These are phyloP conservation scores for Bolboschoenus planiculmis DNA, from an alignment of 176 grass and related monocot genomes.

Conservation along the genomic window DNA sequence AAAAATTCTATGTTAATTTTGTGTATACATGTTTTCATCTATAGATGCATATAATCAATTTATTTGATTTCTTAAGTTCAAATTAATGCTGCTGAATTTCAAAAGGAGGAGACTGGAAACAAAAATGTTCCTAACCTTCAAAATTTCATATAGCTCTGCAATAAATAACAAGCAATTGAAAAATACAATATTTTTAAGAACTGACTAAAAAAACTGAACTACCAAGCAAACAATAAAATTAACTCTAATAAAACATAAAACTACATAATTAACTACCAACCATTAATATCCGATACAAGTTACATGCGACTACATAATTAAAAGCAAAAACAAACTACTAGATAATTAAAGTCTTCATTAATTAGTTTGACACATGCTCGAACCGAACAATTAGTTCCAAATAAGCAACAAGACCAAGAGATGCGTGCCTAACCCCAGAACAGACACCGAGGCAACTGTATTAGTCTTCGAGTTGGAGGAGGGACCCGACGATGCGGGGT, in stretches of 20 bases:
- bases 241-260: not conserved
- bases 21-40: too few relatives aligned
- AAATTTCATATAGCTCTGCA: not conserved
- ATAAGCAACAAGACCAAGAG: slow-evolving; percentile 3
- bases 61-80: not conserved
- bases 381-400: not conserved
- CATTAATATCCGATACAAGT: not conserved
- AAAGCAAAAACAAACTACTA: not conserved
- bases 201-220: too few relatives aligned
- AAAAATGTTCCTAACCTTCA: not conserved
- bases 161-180: not conserved
- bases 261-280: not conserved
- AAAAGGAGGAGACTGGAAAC: not conserved
- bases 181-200: too few relatives aligned
- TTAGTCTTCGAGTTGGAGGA: not conserved
- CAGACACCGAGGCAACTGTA: not conserved
- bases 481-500: not conserved
- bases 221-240: not conserved
- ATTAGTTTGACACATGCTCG: not conserved
- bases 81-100: not conserved
- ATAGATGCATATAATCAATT: not conserved
- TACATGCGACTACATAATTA: not conserved
- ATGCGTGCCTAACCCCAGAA: not conserved
- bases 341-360: not conserved
- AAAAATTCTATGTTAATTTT: too few relatives aligned